phyloP scores from a whole-genome alignment of 331 rosid genomes.

The Spiraea crenata region DNA sequence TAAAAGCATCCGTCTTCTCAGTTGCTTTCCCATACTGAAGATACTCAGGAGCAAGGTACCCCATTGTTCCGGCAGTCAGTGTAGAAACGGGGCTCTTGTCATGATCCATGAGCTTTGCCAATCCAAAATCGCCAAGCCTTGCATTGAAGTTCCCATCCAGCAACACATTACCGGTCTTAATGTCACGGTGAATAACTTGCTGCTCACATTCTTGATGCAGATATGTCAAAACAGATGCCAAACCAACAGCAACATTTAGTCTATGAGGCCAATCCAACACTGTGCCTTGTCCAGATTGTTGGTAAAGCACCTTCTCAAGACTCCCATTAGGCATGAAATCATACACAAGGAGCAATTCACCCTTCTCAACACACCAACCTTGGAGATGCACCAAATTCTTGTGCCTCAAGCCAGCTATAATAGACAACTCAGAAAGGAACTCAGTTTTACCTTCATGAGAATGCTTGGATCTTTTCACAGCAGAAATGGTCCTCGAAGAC shows the following conservation, averaged over 20 bases:
- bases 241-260: slow-evolving; percentile 60
- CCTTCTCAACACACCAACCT: slow-evolving; percentile 89
- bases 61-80: slow-evolving; percentile 82
- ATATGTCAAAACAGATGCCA: slow-evolving; percentile 75
- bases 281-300: slow-evolving; percentile 29
- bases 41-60: slow-evolving; percentile 86
- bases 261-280: slow-evolving; percentile 59
- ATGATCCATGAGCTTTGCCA: slow-evolving; percentile 90
- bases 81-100: slow-evolving; percentile 83
- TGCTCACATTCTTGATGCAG: slow-evolving; percentile 85
- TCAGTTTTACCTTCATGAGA: slow-evolving; percentile 72
- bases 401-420: slow-evolving; percentile 83
- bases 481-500: slow-evolving; percentile 53
- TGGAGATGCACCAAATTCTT: slow-evolving; percentile 76
- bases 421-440: slow-evolving; percentile 64
- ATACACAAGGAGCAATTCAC: slow-evolving; percentile 73
- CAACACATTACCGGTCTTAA: slow-evolving; percentile 65
- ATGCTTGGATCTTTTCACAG: slow-evolving; percentile 72
- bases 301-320: slow-evolving; percentile 57
- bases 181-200: slow-evolving; percentile 78
- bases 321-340: slow-evolving; percentile 88
- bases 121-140: slow-evolving; percentile 74
- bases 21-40: slow-evolving; percentile 84
- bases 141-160: slow-evolving; percentile 61
- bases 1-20: slow-evolving; percentile 71